Evolutionary conservation across 495 filamentous ascomycete genomes (phyloP), one percentile per base, ranked within the genome.

Genomic region (Jackrogersella multiformis): DNA sequence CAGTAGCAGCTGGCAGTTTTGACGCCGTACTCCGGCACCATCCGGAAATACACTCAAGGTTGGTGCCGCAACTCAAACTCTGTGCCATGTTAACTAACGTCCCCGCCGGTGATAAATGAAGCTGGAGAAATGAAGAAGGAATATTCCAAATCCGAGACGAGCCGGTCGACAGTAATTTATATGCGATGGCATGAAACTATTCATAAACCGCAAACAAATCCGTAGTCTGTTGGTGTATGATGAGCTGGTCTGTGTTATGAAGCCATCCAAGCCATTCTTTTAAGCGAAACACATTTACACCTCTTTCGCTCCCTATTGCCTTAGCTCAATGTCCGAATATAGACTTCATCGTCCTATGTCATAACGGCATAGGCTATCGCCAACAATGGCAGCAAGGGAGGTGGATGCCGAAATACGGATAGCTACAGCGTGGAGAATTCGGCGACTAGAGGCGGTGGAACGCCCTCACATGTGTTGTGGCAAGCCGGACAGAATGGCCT

Each of bases 361-460:
- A n/a, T n/a, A n/a, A n/a, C n/a, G 16, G 48, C 61, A 54, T 59
- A 61, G 51, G 10, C 36, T 51, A 36, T 39, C 24, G 30, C 42
- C 44, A 44, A 38, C 49, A 38, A 30, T 30, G 28, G 42, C 49
- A 61, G 56, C n/a, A 46, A 56, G 35, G 44, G 28, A 55, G 35
- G n/a, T 23, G 30, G 62, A 32, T 61, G 55, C 56, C 67, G 61
- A 61, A 45, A 21, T 56, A 57, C 67, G 67, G 67, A 30, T 57
- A 20, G 45, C 45, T 13, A 35, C 67, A 70, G 51, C 41, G 56
- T 60, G 61, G 56, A 61, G 61, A 64, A 56, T 46, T 59, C 49
- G 39, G 39, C 65, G 53, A 58, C 39, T 56, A 21, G 30, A 64
- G 56, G 55, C 38, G 61, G 55, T 64, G 66, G 49, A 69, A 64